Conservation (phyloP, 1,139 yeast genomes). For the Taphrina betulina region DNA sequence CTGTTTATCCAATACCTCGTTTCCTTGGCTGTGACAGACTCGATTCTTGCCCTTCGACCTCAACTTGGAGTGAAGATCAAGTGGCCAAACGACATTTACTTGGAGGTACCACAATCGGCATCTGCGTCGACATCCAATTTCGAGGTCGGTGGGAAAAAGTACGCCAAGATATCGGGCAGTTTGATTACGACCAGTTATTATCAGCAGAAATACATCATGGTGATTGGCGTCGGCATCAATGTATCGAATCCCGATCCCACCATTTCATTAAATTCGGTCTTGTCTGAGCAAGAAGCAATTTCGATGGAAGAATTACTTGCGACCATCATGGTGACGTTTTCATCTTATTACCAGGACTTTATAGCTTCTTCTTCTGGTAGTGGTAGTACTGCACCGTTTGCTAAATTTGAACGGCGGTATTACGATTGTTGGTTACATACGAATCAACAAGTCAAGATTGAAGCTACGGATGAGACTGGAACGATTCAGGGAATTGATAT, state of each 20-base stretch:
- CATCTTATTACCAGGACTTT: conserved; percentile 60
- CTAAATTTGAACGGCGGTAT: conserved; percentile 67
- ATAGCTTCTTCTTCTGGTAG: conserved; percentile 38
- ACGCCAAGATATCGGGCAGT: conserved; percentile 79
- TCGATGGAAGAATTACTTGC: conserved; percentile 69
- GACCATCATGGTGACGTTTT: conserved; percentile 62
- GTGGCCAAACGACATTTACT: conserved; percentile 96
- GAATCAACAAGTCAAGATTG: conserved; percentile 48
- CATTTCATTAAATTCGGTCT: conserved; percentile 73
- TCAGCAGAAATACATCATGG: conserved; percentile 54
- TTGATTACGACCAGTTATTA: conserved; percentile 69
- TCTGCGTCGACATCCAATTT: conserved; percentile 39
- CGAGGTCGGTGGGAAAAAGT: conserved; percentile 54
- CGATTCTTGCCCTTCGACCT: conserved; percentile 60
- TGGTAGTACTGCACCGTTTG: conserved; percentile 67
- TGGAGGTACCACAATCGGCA: conserved; percentile 60
- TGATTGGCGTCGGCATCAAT: conserved; percentile 86
- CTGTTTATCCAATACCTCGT: conserved; percentile 86
- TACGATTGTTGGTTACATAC: conserved; percentile 84
- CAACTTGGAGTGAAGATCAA: conserved; percentile 78
- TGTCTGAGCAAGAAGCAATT: conserved; percentile 44
- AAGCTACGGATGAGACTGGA: conserved; percentile 57
- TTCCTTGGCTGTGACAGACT: conserved; percentile 78
- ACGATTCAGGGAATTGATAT: conserved; percentile 74
- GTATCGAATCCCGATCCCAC: conserved; percentile 87